phyloP scores from a whole-genome alignment of 805 yeast genomes.

The Candida silvatica region DNA sequence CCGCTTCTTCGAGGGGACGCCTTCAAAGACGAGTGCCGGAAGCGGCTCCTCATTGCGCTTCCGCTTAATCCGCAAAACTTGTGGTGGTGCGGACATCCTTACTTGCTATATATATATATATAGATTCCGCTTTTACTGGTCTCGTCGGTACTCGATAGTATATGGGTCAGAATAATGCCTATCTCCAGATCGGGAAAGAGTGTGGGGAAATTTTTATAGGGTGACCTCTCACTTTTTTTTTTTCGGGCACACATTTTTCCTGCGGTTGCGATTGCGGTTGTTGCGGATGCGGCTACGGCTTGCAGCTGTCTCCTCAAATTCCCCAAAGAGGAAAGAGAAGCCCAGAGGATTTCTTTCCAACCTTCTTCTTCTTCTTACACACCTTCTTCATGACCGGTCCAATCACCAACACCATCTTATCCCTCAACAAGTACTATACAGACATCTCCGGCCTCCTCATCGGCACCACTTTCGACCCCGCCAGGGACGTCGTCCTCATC shows the following conservation, averaged over 20 bases:
- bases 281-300: too few relatives aligned
- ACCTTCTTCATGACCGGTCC: constrained; percentile 21
- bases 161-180: not conserved
- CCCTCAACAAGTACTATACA: constrained; percentile 19
- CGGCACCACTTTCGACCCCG: constrained; percentile 46
- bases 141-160: not conserved
- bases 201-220: too few relatives aligned
- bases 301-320: too few relatives aligned
- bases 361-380: not conserved
- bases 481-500: constrained; percentile 54
- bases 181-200: too few relatives aligned
- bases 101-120: too few relatives aligned
- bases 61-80: constrained; percentile 72
- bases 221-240: too few relatives aligned
- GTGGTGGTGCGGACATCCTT: constrained; percentile 2
- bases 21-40: constrained; percentile 58
- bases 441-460: constrained; percentile 30
- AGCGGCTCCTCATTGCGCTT: constrained; percentile 83
- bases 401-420: constrained; percentile 15
- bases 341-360: not conserved
- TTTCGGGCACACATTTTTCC: too few relatives aligned
- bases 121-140: too few relatives aligned
- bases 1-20: constrained; percentile 22
- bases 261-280: too few relatives aligned
- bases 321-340: too few relatives aligned